Conservation (phyloP, 2,329 filamentous ascomycete species). For the Byssothecium circinans region DNA sequence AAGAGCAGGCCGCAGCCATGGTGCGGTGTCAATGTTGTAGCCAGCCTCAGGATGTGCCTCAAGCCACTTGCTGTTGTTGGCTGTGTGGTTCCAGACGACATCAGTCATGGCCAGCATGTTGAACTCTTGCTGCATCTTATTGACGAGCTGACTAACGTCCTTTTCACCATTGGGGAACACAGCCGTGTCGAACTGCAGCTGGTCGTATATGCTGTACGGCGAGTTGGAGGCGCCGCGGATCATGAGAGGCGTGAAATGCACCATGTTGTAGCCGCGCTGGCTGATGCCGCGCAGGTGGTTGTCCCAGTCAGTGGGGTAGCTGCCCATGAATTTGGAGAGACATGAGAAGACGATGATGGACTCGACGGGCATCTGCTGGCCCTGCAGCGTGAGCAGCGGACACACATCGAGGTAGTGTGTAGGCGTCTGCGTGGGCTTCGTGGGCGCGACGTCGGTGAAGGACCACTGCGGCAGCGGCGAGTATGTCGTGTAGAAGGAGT, state of each 20-base stretch:
- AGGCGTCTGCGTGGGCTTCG: slow-evolving; percentile 68
- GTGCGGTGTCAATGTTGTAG: slow-evolving; percentile 90
- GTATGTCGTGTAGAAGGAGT: slow-evolving; percentile 93
- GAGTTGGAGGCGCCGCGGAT: slow-evolving; percentile 88
- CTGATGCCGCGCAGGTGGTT: slow-evolving; percentile 85
- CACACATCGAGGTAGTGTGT: slow-evolving; percentile 93
- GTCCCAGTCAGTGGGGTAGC: slow-evolving; percentile 87
- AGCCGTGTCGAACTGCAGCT: slow-evolving; percentile 79
- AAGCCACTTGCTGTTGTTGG: slow-evolving; percentile 92
- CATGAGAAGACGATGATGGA: slow-evolving; percentile 90
- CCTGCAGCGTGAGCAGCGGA: slow-evolving; percentile 74
- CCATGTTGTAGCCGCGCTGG: slow-evolving; percentile 94
- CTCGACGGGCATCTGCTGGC: slow-evolving; percentile 74
- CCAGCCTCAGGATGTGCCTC: slow-evolving; percentile 92
- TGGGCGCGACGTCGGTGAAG: slow-evolving; percentile 55
- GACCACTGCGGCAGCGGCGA: slow-evolving; percentile 80
- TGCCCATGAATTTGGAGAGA: slow-evolving; percentile 97
- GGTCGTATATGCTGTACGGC: slow-evolving; percentile 94
- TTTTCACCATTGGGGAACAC: slow-evolving; percentile 84
- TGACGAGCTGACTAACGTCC: slow-evolving; percentile 75
- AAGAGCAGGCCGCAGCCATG: slow-evolving; percentile 66
- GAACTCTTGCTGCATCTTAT: slow-evolving; percentile 80
- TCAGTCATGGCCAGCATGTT: slow-evolving; percentile 88
- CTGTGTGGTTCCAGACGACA: slow-evolving; percentile 97
- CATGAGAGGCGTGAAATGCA: slow-evolving; percentile 96